These are phyloP conservation scores for Lipomyces starkeyi DNA, from an alignment of 805 yeast species.

Conservation along the genomic window DNA sequence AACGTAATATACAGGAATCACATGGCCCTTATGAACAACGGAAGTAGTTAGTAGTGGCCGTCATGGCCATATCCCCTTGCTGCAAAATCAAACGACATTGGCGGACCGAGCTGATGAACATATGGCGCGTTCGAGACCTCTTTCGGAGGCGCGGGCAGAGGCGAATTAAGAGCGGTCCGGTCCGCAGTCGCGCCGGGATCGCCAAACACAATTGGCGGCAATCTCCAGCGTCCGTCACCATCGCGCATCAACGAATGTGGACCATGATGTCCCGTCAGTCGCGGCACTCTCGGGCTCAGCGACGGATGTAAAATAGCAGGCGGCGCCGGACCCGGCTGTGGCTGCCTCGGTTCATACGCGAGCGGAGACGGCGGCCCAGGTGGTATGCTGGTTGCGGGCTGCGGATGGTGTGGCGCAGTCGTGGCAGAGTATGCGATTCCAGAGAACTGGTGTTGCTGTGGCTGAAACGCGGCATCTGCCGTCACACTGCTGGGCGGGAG, in stretches of 20 bases:
- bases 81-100: constrained; percentile 11
- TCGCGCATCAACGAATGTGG: constrained; percentile 9
- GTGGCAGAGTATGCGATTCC: not conserved
- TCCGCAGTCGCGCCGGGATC: too few relatives aligned
- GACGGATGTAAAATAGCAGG: constrained; percentile 8
- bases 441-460: not conserved
- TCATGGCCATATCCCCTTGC: not conserved
- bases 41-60: not conserved
- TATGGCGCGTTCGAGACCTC: too few relatives aligned
- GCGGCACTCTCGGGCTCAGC: constrained; percentile 10
- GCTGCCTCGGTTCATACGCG: too few relatives aligned
- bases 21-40: too few relatives aligned
- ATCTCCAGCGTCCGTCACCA: constrained; percentile 20
- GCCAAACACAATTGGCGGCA: constrained; percentile 14
- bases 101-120: constrained; percentile 2
- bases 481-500: not conserved
- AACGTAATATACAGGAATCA: too few relatives aligned
- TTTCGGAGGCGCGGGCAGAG: too few relatives aligned
- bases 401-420: not conserved
- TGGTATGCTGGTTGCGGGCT: not conserved
- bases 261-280: constrained; percentile 1
- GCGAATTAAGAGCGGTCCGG: too few relatives aligned
- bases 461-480: not conserved
- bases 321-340: not conserved
- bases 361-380: too few relatives aligned